Percentiles rank a stretch among this genome's conserved stretches.
phyloP scores from a whole-genome alignment of 805 yeast species.

The Cyberlindnera bimundalis region DNA sequence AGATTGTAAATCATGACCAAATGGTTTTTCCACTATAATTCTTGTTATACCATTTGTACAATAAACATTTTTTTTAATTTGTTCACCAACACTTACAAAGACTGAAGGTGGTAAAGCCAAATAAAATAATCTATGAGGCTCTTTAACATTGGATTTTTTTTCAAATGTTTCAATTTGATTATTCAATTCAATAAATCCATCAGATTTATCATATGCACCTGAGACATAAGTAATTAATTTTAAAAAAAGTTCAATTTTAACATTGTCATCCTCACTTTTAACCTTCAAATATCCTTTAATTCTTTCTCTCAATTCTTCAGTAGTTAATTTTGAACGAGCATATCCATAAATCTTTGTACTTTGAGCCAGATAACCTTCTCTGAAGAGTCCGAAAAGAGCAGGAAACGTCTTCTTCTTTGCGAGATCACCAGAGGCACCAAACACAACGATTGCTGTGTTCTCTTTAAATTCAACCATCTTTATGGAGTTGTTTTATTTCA shows the following conservation, averaged over 20 bases:
- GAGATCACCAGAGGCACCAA: conserved; percentile 94
- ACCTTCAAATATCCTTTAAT: conserved; percentile 60
- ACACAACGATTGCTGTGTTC: conserved; percentile 71
- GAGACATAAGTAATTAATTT: conserved; percentile 60
- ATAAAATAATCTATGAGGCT: conserved; percentile 81
- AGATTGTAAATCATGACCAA: conserved; percentile 85
- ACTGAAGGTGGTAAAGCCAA: conserved; percentile 94
- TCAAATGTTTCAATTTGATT: conserved; percentile 59
- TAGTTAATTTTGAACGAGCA: conserved; percentile 76
- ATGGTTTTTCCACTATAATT: conserved; percentile 93
- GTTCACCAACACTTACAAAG: conserved; percentile 72
- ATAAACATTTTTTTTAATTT: conserved; percentile 67
- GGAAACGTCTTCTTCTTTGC: conserved; percentile 96
- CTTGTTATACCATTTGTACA: conserved; percentile 68
- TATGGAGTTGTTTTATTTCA: too few species aligned
- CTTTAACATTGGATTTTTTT: conserved; percentile 36
- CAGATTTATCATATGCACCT: conserved; percentile 78
- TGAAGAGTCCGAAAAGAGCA: conserved; percentile 69
- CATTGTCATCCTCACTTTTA: conserved; percentile 39
- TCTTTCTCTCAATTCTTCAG: conserved; percentile 65
- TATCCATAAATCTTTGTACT: conserved; percentile 80
- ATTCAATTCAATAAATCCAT: conserved; percentile 63
- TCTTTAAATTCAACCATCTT: conserved; percentile 46
- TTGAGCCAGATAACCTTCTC: conserved; percentile 73
- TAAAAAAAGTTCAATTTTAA: conserved; percentile 61